A percentile compares a stretch with the other conserved stretches of the same genome.
phyloP scores from a whole-genome alignment of 345 rosid genomes.

The Microcos paniculata region DNA sequence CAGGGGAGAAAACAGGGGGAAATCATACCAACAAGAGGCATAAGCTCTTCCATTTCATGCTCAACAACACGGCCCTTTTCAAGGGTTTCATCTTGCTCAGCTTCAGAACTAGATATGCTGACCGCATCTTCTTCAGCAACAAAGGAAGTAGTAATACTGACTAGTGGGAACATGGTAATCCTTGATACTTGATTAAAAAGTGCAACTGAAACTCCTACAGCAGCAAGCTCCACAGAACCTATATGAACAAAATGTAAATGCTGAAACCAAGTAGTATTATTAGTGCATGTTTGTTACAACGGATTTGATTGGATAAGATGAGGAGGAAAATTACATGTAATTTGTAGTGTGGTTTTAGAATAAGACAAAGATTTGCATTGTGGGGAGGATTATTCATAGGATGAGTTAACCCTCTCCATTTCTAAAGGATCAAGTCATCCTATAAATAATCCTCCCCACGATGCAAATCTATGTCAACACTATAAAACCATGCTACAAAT shows the following conservation, averaged over 20 bases:
- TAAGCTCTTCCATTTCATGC: constrained; percentile 38
- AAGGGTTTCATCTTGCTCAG: constrained; percentile 24
- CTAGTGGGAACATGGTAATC: constrained; percentile 63
- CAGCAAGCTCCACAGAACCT: constrained; percentile 70
- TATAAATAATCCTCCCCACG: no score
- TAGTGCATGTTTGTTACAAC: no score
- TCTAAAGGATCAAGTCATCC: no score
- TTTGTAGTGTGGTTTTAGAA: no score
- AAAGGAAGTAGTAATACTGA: constrained; percentile 66
- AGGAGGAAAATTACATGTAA: no score
- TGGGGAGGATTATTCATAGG: no score
- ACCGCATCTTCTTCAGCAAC: constrained; percentile 61
- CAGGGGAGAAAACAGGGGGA: background rate
- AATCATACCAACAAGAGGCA: constrained; percentile 37
- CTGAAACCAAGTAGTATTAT: background rate
- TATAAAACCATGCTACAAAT: no score
- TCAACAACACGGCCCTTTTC: constrained; percentile 21
- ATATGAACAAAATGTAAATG: constrained; percentile 3
- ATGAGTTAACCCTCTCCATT: no score
- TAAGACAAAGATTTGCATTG: no score
- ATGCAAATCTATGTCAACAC: no score
- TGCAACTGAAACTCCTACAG: constrained; percentile 69
- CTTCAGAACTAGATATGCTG: constrained; percentile 22
- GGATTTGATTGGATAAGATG: no score
- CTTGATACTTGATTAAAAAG: constrained; percentile 64